Conservation (phyloP, 202 grass and related monocot species). For the Eragrostis tef region DNA sequence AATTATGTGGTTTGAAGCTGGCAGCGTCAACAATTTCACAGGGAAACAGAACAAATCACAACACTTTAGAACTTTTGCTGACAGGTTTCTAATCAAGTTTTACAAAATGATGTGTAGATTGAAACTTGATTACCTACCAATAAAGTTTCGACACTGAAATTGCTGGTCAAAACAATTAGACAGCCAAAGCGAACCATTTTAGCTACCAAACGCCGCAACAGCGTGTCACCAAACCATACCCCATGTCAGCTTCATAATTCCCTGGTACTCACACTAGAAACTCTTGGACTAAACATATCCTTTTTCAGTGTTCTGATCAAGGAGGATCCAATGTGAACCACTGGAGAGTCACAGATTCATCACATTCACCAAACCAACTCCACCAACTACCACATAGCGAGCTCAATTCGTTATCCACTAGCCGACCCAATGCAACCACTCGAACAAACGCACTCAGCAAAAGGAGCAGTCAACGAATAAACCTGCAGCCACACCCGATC, state of each 20-base stretch:
- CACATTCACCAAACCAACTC: slow-evolving; percentile 9
- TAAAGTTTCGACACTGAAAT: not conserved
- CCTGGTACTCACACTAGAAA: not conserved
- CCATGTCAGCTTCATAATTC: not conserved
- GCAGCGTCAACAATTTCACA: not conserved
- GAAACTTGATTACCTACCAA: not conserved
- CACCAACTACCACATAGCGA: not conserved
- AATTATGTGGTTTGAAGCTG: slow-evolving; percentile 12
- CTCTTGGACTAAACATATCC: not conserved
- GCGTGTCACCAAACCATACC: not conserved
- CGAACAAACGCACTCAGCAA: not conserved
- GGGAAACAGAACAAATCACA: not conserved
- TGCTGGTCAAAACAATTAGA: not conserved
- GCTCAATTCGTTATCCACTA: not conserved
- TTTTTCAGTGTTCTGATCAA: not conserved
- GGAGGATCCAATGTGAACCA: not conserved
- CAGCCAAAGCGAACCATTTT: not conserved
- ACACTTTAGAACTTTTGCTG: not conserved
- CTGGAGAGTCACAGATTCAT: not conserved
- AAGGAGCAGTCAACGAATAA: not conserved
- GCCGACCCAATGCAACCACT: slow-evolving; percentile 18
- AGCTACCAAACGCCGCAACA: not conserved
- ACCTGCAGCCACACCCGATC: not conserved
- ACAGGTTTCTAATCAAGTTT: not conserved
- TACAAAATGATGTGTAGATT: not conserved